Evolutionary conservation across 2,329 filamentous ascomycete genomes (phyloP), one percentile per base, ranked within the genome.

Genomic region (Rhexocercosporidium sp.): DNA sequence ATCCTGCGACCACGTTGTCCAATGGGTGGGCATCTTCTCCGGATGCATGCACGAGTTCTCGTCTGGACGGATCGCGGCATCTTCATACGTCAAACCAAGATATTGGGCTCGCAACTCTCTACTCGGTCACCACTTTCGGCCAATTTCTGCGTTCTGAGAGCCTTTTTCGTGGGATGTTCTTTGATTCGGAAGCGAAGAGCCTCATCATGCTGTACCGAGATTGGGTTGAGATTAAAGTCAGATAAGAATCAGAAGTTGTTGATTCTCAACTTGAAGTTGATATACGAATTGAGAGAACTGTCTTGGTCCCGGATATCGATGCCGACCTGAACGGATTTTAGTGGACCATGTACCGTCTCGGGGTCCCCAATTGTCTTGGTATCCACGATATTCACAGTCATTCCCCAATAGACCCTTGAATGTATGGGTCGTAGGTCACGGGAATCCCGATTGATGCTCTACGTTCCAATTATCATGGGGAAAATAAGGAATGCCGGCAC

Each of bases 1-100:
- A 34, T 47, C n/a, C 29, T 22, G 37, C 49, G 27, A 37, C 31
- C 60, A 53, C 46, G 54, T 68, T 66, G 64, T 20, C 66, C 66
- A 68, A 68, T 68, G 34, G 39, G n/a, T 20, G 22, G 1, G 51
- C 22, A 22, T 53, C 44, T 29, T 44, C 29, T 53, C 20, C 37
- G 49, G 56, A 54, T n/a, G 34, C 56, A 63, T 66, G 65, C 65
- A 54, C 44, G 46, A 18, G n/a, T 6, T 39, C 53, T 65, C 53
- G 41, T 44, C 27, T 65, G 25, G 5, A 44, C 39, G 57, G 39
- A 31, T 46, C 25, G 14, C 57, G 57, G 57, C 57, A 60, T 60
- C 18, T 29, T 60, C 41, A 60, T 60, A 60, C 39, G 57, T 31
- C 57, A n/a, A 46, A 20, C 39, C 57, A 47, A 60, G 37, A 60